Conservation (phyloP, 805 yeast genomes). For the Suhomyces sp. region DNA sequence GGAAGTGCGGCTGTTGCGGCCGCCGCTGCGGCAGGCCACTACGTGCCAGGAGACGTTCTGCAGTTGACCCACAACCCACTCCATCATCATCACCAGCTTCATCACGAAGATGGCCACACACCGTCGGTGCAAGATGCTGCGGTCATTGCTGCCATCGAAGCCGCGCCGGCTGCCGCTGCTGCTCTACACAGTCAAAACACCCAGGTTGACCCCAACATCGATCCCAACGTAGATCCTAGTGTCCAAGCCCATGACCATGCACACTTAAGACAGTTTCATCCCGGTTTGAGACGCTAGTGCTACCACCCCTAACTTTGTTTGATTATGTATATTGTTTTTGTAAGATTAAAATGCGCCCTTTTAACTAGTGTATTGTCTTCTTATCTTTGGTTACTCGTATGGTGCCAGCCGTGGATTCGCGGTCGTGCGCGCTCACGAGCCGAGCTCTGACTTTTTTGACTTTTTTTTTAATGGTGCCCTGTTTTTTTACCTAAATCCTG, state of each 20-base stretch:
- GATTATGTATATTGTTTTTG: constrained; percentile 4
- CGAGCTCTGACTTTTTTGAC: not conserved
- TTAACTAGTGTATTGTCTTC: not conserved
- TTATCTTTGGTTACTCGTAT: not conserved
- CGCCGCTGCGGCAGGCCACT: constrained; percentile 23
- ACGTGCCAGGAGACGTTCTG: constrained; percentile 21
- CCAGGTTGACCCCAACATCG: constrained; percentile 42
- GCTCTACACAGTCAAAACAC: constrained; percentile 26
- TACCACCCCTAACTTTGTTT: constrained; percentile 1
- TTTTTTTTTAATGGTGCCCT: not conserved
- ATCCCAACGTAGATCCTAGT: constrained; percentile 44
- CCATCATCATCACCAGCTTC: constrained; percentile 22
- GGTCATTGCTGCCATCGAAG: constrained; percentile 42
- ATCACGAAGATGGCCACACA: constrained; percentile 24
- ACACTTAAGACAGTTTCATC: constrained; percentile 14
- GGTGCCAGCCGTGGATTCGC: not conserved
- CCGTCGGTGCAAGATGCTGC: constrained; percentile 41
- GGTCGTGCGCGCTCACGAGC: constrained; percentile 3
- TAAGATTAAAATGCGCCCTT: not conserved
- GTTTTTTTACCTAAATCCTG: not conserved
- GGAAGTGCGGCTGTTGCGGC: constrained; percentile 21
- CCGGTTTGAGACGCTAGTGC: constrained; percentile 7
- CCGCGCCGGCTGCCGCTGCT: constrained; percentile 30
- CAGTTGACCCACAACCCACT: constrained; percentile 21
- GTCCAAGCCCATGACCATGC: constrained; percentile 43